Base-by-base conservation (phyloP, 2,329 filamentous ascomycete species). In the Claviceps sp. region DNA sequence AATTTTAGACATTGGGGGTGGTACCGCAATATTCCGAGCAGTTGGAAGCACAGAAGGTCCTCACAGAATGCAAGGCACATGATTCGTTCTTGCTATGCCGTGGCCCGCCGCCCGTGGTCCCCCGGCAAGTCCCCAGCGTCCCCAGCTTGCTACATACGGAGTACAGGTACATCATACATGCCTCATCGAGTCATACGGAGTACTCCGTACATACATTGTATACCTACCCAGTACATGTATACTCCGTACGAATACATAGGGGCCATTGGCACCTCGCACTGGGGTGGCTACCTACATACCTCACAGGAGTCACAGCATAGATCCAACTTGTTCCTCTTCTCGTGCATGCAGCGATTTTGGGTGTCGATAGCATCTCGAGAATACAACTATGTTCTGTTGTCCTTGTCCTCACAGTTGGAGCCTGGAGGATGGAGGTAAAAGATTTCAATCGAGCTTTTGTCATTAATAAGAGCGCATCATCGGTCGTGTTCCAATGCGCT, bases 11-110 rank as follows among this genome's bases (percentile, higher is more conserved):
- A 56, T 34, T 9, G 54, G 55, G 56, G 50, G 49, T 54, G 51
- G 55, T 53, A 58, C 57, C 58, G 59, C 58, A 62, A 59, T 61
- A 60, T 55, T 54, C 62, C 61, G 59, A 60, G 55, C 57, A 45
- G 48, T 55, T 55, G 58, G 58, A 53, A 53, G 45, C 49, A 51
- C 36, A 26, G 34, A 14, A 51, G 40, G 45, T 53, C 52, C 52
- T 23, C 29, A 5, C 13, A 36, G 20, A 49, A 44, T 54, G 50
- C 42, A n/a, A 26, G 20, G 17, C 38, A 34, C 17, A 47, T 49
- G 23, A 40, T 50, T 39, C 29, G 11, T 51, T 50, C 44, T 37
- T n/a, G 40, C 42, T n/a, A 29, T 37, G 49, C 36, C 49, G 40
- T 44, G 29, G 46, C 22, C 36, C 49, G 40, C 40, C 22, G 46